Conservation (phyloP, 345 rosid genomes). For the Citrus mangshanensis region DNA sequence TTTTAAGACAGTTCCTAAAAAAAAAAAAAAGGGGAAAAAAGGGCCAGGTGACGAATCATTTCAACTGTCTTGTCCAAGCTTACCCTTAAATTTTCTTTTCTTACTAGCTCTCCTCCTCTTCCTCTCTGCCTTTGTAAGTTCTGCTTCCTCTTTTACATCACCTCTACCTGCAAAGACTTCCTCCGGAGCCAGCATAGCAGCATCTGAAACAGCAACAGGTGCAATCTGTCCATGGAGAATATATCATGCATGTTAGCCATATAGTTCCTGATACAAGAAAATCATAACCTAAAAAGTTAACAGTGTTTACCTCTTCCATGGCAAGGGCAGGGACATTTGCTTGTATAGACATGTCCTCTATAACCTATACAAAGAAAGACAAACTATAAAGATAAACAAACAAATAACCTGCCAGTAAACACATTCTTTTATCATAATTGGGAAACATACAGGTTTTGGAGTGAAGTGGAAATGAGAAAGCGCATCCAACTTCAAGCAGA, state of each 20-base stretch:
- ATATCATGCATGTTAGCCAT: slow-evolving; percentile 4
- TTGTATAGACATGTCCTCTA: slow-evolving; percentile 89
- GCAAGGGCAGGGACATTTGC: slow-evolving; percentile 92
- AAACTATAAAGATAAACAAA: neutral
- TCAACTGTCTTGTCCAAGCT: slow-evolving; percentile 2
- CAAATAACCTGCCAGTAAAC: neutral
- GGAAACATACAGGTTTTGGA: slow-evolving; percentile 84
- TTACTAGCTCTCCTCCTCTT: slow-evolving; percentile 97
- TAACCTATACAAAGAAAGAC: slow-evolving; percentile 49
- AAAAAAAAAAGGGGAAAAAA: too few species aligned
- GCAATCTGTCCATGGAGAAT: slow-evolving; percentile 60
- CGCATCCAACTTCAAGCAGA: slow-evolving; percentile 93
- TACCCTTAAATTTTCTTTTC: slow-evolving; percentile 86
- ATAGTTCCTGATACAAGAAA: neutral
- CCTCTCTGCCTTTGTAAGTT: slow-evolving; percentile 77
- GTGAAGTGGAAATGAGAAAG: slow-evolving; percentile 96
- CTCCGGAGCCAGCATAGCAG: slow-evolving; percentile 98
- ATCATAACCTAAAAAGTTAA: neutral
- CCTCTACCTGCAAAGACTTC: slow-evolving; percentile 87
- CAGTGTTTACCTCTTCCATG: slow-evolving; percentile 82
- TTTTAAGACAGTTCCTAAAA: neutral
- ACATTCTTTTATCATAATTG: neutral
- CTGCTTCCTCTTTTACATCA: slow-evolving; percentile 77
- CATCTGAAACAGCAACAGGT: slow-evolving; percentile 90
- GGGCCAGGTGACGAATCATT: neutral